Evolutionary conservation across 78 protist genomes (phyloP), one percentile per base, ranked within the genome.

Genomic region (Dictyostelium discoideum): DNA sequence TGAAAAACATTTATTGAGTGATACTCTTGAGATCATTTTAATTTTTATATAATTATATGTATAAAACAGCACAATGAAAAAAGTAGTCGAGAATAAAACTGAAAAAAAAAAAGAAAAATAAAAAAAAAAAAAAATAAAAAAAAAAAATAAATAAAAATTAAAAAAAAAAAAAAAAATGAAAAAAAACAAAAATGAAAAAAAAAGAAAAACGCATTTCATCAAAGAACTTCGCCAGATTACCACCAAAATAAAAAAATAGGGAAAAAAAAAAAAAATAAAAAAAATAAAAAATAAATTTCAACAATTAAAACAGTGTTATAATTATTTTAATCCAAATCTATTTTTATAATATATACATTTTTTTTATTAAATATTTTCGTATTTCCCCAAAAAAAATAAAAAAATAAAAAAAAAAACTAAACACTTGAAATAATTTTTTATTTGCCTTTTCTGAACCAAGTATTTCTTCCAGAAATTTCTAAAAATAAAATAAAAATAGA

Each of bases 11-110:
- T 60, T 83, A 80, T 26, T 81, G 18, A 81, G 22, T 81, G 85
- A 81, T 74, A 16, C 42, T 81, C 85, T 81, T 81, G 85, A 81
- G n/a, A 81, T 48, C 85, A 81, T 81, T 81, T 50, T 80, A 20
- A 20, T 26, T 37, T 37, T 9, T 74, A 74, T 74, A 74, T 74
- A 74, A 6, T 26, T 69, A 26, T 69, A 69, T 60, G 39, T 69
- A 26, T 69, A 26, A 63, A 32, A 26, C 13, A 26, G 9, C 10
- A 69, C 77, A 69, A 69, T 26, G 39, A 69, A 69, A 69, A 60
- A 60, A 26, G 77, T 26, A 26, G 77, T 69, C 77, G 77, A 69
- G 39, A 69, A 69, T 26, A 69, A 26, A 69, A 69, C 29, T 26
- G 39, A 69, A 69, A 69, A 69, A 69, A 69, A 69, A 69, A 69